Base-by-base conservation (phyloP, 164 flowering plant genomes). In the Aristolochia fimbriata region DNA sequence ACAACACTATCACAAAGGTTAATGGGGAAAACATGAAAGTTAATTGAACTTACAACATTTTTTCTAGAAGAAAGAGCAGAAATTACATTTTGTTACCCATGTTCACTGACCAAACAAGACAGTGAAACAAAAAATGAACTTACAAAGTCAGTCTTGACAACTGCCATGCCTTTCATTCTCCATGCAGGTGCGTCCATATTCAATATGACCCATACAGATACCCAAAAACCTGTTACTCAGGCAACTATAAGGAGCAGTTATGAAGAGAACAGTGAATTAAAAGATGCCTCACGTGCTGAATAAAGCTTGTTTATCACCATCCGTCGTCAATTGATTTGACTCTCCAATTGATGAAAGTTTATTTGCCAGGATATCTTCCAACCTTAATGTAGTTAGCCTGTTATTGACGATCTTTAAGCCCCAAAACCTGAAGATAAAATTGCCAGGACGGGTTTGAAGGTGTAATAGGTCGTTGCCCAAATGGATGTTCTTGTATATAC, bases 381-480 rank as follows among this genome's bases (percentile, higher is more conserved):
- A 49, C 14, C 14, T n/a, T 17, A 49, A 49, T 15, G 43, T 37
- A 37, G 43, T 37, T 37, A 37, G 30, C 30, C 23, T 52, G 15
- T 15, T 20, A 52, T 20, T 30, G 59, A 27, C 19, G 53, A 46
- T 62, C 16, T 20, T 33, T 24, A 9, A 23, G 46, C 14, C 48
- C 60, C 23, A 72, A 57, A 60, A 72, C 48, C 51, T 61, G 61
- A 58, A 80, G 55, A 70, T 89, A 92, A 65, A 74, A 92, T 6
- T 19, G 54, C 98, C 98, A 89, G 24, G 74, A 77, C 17, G 77
- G 41, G 70, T 73, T 78, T 9, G 47, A 62, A 48, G 74, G 72
- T 25, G 79, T 69, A 43, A 92, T 83, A 55, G 84, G 71, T 20
- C 68, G 63, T 73, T 87, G 98, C 31, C 98, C 98, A 73, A 87